Base-by-base conservation (phyloP, 108 stramenopile species). In the Cylindrotheca closterium region DNA sequence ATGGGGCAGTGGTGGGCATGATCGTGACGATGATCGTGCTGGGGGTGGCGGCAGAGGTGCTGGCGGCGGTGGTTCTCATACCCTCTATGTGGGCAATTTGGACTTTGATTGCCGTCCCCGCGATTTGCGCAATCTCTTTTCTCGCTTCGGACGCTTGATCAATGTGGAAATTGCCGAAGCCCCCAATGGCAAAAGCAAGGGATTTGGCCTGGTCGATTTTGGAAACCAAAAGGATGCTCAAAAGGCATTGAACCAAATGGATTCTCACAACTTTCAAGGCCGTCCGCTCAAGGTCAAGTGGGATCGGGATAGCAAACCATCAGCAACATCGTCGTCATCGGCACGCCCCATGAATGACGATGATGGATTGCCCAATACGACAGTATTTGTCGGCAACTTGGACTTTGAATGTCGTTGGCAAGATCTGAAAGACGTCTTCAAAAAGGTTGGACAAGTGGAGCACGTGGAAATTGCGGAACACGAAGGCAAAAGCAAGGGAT, bases 391-490 rank as follows among this genome's bases (percentile, higher is more conserved):
- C 15, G 93, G 93, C 31, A 94, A 94, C 63, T 70, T 96, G 10
- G 57, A 74, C 58, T 96, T 79, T 78, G 75, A 71, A 62, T 75
- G 74, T 28, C 42, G 63, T 10, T 91, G 87, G 85, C 84, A 90
- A 46, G 92, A 90, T 52, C 79, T 97, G 32, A 93, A 93, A 69
- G 93, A 95, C 65, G 91, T 92, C 79, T 92, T 92, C 86, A 66
- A 71, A 29, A 46, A 71, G 47, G 65, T 59, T 78, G 83, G 81
- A 15, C 70, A 71, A 0, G 84, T 87, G 3, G 84, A 78, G 47
- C 79, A 77, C 47, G 88, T 81, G 25, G 81, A 85, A 32, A 81
- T 87, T 22, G 88, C 83, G 55, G 85, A 79, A 42, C 7, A 58
- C 89, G 91, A 31, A 91, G 60, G 54, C 7, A 56, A 61, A 47